Percentiles rank a stretch among this genome's conserved stretches.
phyloP scores from a whole-genome alignment of 441 rosid genomes.

The Hura crepitans region DNA sequence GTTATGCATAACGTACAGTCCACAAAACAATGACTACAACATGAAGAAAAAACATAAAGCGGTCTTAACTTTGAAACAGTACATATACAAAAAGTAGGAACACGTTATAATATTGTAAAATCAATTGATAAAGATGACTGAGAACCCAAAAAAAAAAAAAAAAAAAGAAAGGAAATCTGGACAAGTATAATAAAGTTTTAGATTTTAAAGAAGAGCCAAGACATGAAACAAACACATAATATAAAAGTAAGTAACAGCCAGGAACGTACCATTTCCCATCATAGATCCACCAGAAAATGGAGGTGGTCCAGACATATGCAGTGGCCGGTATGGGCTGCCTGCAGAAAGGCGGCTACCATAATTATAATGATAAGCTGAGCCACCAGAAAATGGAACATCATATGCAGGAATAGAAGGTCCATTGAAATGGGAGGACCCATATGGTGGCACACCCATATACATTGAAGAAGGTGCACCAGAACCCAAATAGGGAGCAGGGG shows the following conservation, averaged over 20 bases:
- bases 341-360: constrained; percentile 67
- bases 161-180: background rate
- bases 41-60: background rate
- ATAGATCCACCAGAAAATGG: constrained; percentile 86
- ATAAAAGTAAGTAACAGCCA: background rate
- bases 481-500: constrained; percentile 75
- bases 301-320: constrained; percentile 78
- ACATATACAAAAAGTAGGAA: background rate
- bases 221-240: background rate
- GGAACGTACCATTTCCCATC: constrained; percentile 70
- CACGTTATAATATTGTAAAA: background rate
- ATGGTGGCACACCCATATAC: constrained; percentile 82
- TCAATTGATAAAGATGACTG: background rate
- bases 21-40: background rate
- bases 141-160: background rate
- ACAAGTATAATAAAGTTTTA: background rate
- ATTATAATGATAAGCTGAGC: constrained; percentile 85
- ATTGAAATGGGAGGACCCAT: constrained; percentile 72
- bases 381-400: constrained; percentile 82
- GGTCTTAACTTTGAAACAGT: background rate
- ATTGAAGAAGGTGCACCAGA: constrained; percentile 75
- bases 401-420: constrained; percentile 85
- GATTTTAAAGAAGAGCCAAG: background rate
- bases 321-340: constrained; percentile 83
- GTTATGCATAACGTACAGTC: background rate